A percentile compares a stretch with the other conserved stretches of the same genome.
Conservation (phyloP, 1,139 yeast genomes). For the Ogataea hybrid region DNA sequence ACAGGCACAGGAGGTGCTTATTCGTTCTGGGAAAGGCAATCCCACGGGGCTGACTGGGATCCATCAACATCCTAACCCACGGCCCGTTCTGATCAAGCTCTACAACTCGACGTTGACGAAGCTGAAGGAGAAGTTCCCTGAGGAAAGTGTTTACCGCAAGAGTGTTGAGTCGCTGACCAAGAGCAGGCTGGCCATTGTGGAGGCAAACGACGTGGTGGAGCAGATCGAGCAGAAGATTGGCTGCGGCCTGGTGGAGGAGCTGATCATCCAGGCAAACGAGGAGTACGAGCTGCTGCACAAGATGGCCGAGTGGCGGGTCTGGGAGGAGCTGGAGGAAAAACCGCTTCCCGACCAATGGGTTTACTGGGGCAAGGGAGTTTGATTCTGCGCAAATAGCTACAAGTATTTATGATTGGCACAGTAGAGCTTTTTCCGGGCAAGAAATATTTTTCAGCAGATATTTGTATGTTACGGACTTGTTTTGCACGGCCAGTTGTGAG, state of each 20-base stretch:
- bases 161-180: slow-evolving; percentile 72
- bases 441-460: neutral
- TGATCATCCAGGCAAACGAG: slow-evolving; percentile 79
- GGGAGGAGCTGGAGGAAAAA: slow-evolving; percentile 67
- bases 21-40: slow-evolving; percentile 64
- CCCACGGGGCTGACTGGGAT: slow-evolving; percentile 84
- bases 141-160: slow-evolving; percentile 70
- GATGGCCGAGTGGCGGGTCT: slow-evolving; percentile 62
- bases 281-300: slow-evolving; percentile 69
- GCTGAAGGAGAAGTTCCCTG: slow-evolving; percentile 61
- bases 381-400: slow-evolving; percentile 13
- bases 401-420: no score
- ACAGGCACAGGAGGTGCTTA: slow-evolving; percentile 57
- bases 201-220: slow-evolving; percentile 59
- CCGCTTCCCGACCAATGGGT: slow-evolving; percentile 76
- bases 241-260: slow-evolving; percentile 81
- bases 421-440: neutral
- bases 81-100: slow-evolving; percentile 71
- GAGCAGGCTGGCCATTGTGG: slow-evolving; percentile 67
- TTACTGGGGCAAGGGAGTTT: slow-evolving; percentile 60
- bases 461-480: neutral
- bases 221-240: slow-evolving; percentile 76
- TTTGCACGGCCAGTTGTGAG: neutral
- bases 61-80: slow-evolving; percentile 78
- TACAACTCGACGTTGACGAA: slow-evolving; percentile 68